Percentiles rank a stretch among this genome's conserved stretches.
These are phyloP conservation scores for Fusarium xylarioides DNA, from an alignment of 2,329 filamentous ascomycete genomes.

Conservation along the genomic window DNA sequence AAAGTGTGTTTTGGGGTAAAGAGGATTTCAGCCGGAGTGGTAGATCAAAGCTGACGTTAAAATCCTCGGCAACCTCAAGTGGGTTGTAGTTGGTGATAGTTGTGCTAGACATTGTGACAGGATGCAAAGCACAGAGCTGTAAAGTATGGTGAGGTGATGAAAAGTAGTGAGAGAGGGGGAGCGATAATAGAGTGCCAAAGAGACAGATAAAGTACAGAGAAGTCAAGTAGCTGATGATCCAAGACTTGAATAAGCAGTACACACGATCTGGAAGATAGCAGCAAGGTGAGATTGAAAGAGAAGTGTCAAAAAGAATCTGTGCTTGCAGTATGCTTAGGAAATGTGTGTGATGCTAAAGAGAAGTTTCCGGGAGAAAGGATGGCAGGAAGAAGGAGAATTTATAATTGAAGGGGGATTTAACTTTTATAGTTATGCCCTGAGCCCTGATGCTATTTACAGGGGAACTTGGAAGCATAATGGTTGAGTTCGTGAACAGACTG, in stretches of 20 bases:
- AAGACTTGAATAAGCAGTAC: not conserved
- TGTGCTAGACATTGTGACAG: not conserved
- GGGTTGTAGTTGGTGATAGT: not conserved
- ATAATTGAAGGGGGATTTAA: not conserved
- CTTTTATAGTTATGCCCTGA: not conserved
- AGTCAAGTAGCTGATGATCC: not conserved
- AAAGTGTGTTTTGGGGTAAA: not conserved
- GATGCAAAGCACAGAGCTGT: not conserved
- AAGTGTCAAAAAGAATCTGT: not conserved
- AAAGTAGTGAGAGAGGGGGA: not conserved
- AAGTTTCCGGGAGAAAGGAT: fast-evolving
- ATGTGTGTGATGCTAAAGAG: not conserved
- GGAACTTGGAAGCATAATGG: not conserved
- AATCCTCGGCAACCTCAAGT: not conserved
- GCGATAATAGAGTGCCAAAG: too few species aligned
- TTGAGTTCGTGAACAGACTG: not conserved
- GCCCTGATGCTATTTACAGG: not conserved
- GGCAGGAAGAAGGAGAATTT: not conserved
- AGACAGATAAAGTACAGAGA: not conserved
- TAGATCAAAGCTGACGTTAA: not conserved
- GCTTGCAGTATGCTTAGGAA: not conserved
- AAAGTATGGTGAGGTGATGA: not conserved
- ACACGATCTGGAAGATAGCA: not conserved
- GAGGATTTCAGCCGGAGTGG: not conserved
- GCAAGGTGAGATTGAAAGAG: not conserved